Percentiles rank a stretch among this genome's conserved stretches.
phyloP scores from a whole-genome alignment of 768 basidiomycete genomes.

The Naganishia onofrii region DNA sequence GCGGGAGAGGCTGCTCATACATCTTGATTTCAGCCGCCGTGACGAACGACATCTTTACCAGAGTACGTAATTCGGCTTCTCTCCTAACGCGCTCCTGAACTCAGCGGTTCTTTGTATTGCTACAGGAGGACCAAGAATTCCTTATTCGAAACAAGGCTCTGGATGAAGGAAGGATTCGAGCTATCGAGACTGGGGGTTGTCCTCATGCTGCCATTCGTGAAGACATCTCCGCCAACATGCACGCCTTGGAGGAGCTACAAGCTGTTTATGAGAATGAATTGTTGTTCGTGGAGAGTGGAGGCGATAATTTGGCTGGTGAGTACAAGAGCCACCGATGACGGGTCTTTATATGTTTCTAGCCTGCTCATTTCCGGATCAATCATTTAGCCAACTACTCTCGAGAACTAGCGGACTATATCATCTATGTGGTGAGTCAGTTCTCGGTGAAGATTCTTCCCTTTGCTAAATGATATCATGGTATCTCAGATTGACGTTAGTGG shows the following conservation, averaged over 20 bases:
- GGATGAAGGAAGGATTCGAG: slow-evolving; percentile 74
- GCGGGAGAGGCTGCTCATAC: neutral
- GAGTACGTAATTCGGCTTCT: slow-evolving; percentile 43
- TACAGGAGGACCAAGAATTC: slow-evolving; percentile 87
- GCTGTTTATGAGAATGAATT: slow-evolving; percentile 85
- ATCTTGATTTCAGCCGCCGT: slow-evolving; percentile 66
- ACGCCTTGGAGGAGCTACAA: slow-evolving; percentile 89
- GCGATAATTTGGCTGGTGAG: slow-evolving; percentile 79
- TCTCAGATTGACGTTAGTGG: slow-evolving; percentile 60
- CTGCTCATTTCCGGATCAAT: neutral
- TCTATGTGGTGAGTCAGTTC: slow-evolving; percentile 68
- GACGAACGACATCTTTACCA: slow-evolving; percentile 99
- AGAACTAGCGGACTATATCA: slow-evolving; percentile 95
- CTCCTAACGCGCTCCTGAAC: neutral
- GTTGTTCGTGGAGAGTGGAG: slow-evolving; percentile 91
- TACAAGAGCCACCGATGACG: neutral
- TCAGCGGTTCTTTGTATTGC: neutral
- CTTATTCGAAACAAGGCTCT: slow-evolving; percentile 88
- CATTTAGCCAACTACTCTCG: slow-evolving; percentile 80
- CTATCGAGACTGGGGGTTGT: slow-evolving; percentile 95
- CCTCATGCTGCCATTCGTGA: slow-evolving; percentile 98
- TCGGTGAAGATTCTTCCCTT: neutral
- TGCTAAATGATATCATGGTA: neutral
- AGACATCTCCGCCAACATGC: slow-evolving; percentile 95
- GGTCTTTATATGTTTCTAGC: neutral